Conservation (phyloP, 2,329 filamentous ascomycete species). For the Cryphonectria japonica region DNA sequence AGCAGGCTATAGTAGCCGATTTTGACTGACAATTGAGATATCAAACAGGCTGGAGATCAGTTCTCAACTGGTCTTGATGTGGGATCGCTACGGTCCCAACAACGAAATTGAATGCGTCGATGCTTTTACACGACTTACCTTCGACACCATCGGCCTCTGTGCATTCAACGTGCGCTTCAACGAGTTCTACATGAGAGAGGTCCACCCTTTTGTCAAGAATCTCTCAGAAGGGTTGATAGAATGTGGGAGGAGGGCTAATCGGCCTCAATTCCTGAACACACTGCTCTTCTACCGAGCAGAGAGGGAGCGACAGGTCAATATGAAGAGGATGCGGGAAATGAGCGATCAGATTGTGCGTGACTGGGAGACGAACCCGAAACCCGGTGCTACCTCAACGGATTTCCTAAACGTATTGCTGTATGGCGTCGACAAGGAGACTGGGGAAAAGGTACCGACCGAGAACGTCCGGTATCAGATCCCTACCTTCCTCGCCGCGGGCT, state of each 20-base stretch:
- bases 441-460: neutral
- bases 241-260: neutral
- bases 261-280: neutral
- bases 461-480: neutral
- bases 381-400: neutral
- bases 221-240: neutral
- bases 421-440: neutral
- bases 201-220: neutral
- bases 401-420: neutral
- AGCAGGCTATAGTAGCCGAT: neutral
- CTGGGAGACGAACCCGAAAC: neutral
- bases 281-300: neutral
- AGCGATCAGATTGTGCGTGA: neutral
- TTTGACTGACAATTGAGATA: neutral
- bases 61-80: neutral
- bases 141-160: neutral
- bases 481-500: neutral
- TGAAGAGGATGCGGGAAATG: neutral
- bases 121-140: neutral
- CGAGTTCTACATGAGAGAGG: neutral
- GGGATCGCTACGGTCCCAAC: neutral
- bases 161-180: constrained; percentile 1
- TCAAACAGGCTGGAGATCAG: neutral
- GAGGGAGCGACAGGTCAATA: neutral
- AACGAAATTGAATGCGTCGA: neutral